phyloP scores from a whole-genome alignment of 768 basidiomycete species.

The Nidula microcarpa region DNA sequence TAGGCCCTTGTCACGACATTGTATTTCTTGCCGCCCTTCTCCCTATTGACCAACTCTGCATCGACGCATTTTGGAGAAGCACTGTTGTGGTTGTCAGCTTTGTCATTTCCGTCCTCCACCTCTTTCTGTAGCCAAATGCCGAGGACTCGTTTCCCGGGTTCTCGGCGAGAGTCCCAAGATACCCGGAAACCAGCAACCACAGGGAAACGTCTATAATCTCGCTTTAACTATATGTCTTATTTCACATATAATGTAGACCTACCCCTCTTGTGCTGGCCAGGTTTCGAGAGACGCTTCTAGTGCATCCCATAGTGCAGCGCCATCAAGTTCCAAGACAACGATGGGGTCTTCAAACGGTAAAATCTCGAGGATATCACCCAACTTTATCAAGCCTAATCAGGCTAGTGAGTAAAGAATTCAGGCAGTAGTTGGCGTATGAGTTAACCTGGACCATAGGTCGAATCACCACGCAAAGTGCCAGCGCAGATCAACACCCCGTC shows the following conservation, averaged over 20 bases:
- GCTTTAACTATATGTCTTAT: neutral
- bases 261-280: constrained; percentile 94
- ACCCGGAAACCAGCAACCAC: constrained; percentile 82
- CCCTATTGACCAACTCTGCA: constrained; percentile 51
- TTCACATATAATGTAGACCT: constrained; percentile 9
- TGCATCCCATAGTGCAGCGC: constrained; percentile 74
- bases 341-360: constrained; percentile 86
- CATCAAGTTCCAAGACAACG: constrained; percentile 78
- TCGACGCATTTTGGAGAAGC: constrained; percentile 29
- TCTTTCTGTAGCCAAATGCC: constrained; percentile 58
- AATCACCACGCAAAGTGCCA: constrained; percentile 85
- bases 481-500: constrained; percentile 82
- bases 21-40: constrained; percentile 57
- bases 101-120: constrained; percentile 19
- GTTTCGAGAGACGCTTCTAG: constrained; percentile 69
- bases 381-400: constrained; percentile 59
- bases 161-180: constrained; percentile 79
- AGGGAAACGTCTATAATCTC: constrained; percentile 70
- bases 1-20: constrained; percentile 85
- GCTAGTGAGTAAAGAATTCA: too few relatives aligned
- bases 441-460: constrained; percentile 76
- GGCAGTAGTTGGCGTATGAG: neutral
- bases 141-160: constrained; percentile 68
- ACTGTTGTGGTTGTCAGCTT: constrained; percentile 15
- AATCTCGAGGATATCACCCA: constrained; percentile 87